phyloP scores from a whole-genome alignment of 176 grass and related monocot genomes.

The Ensete glaucum region DNA sequence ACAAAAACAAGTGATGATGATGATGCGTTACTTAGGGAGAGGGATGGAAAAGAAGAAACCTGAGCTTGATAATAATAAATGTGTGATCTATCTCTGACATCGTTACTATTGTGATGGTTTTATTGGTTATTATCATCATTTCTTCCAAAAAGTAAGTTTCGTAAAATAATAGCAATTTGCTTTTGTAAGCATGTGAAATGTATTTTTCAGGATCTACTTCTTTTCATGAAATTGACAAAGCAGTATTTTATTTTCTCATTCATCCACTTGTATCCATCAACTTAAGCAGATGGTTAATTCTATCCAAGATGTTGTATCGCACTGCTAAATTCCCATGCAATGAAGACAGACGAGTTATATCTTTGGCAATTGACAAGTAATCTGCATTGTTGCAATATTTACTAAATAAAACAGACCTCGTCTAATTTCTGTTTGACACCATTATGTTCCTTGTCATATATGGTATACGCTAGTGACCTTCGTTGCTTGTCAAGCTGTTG shows the following conservation, averaged over 20 bases:
- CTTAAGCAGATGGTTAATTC: background rate
- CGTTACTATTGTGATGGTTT: background rate
- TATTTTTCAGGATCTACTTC: background rate
- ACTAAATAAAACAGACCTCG: slow-evolving; percentile 30
- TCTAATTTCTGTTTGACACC: slow-evolving; percentile 72
- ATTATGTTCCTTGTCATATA: slow-evolving; percentile 92
- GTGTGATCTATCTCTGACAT: background rate
- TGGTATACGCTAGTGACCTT: slow-evolving; percentile 86
- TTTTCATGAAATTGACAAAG: too few species aligned
- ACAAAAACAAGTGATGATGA: background rate
- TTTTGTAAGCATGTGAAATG: background rate
- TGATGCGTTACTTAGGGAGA: background rate
- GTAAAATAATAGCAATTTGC: background rate
- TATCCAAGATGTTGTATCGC: background rate
- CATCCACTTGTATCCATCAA: too few species aligned
- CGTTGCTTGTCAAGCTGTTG: slow-evolving; percentile 94
- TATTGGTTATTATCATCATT: background rate
- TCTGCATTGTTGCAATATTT: background rate
- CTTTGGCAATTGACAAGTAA: background rate
- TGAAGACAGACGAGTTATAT: background rate
- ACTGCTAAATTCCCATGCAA: background rate
- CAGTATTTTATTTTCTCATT: too few species aligned
- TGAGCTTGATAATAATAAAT: background rate
- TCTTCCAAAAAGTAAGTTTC: background rate
- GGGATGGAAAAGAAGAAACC: background rate